Evolutionary conservation across 108 stramenopile genomes (phyloP).

Genomic region (Skeletonema costatum): DNA sequence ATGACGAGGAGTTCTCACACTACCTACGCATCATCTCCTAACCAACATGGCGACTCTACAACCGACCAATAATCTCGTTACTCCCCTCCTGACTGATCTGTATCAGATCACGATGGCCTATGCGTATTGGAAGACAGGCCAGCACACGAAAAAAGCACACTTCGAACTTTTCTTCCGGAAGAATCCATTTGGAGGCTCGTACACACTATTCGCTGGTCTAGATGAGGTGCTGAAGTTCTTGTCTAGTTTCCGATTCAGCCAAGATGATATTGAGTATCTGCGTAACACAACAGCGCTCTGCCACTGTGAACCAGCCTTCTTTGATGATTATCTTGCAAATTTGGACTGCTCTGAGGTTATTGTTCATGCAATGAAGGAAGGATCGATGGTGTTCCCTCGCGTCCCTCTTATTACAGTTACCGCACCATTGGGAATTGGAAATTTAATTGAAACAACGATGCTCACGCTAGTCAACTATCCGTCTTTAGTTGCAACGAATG

Average conservation of each 20-base stretch:
- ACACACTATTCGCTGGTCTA: constrained; percentile 94
- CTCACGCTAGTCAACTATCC: constrained; percentile 96
- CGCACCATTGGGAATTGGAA: constrained; percentile 91
- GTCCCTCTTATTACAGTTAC: constrained; percentile 81
- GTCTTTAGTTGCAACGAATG: constrained; percentile 94
- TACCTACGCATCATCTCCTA: not conserved
- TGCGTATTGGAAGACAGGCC: constrained; percentile 93
- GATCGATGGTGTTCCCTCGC: constrained; percentile 87
- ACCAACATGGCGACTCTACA: constrained; percentile 26
- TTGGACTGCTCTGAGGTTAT: constrained; percentile 78
- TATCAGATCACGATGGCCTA: constrained; percentile 99
- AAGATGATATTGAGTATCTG: constrained; percentile 87
- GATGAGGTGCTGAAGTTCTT: constrained; percentile 86
- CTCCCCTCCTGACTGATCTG: constrained; percentile 94
- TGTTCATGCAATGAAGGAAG: constrained; percentile 85
- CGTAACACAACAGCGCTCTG: constrained; percentile 55
- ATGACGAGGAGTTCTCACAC: not conserved
- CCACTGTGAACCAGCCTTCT: constrained; percentile 86
- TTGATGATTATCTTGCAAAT: constrained; percentile 73
- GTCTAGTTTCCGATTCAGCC: constrained; percentile 73
- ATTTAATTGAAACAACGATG: constrained; percentile 96
- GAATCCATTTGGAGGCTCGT: constrained; percentile 93
- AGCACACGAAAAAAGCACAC: constrained; percentile 76
- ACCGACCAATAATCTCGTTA: constrained; percentile 81
- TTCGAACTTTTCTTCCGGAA: constrained; percentile 98